Evolutionary conservation across 2,329 filamentous ascomycete genomes (phyloP), one percentile per base, ranked within the genome.

Genomic region (Fusarium continuum): DNA sequence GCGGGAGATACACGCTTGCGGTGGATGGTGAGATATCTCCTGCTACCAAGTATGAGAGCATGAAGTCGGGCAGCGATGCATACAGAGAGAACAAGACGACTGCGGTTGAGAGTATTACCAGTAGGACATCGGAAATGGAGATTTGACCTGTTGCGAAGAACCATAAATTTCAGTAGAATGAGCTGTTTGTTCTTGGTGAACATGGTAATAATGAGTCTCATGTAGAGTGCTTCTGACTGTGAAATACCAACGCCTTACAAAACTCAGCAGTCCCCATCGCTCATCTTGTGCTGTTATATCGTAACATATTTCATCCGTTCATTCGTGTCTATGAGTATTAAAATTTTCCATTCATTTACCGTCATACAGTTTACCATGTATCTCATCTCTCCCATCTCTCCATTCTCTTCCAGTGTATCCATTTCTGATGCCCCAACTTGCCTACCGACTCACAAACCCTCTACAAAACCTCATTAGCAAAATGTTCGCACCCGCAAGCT

Each of bases 391-490:
- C 3, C 16, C 16, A 19, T 16, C 25, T 47, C 5, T n/a, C 31
- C 44, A 39, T 40, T 19, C 46, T 40, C 23, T 38, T 64, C 60
- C 59, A 61, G 6, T 57, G 17, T 23, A 61, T 34, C 46, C 40
- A 51, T 40, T 63, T 63, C 29, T 54, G 11, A 10, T 40, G 25
- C 20, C 39, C 23, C 22, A 26, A 16, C 9, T 40, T 43, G 5
- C 38, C 53, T 8, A 55, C 13, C 0, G 60, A 45, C 22, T 60
- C 48, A 22, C 61, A 64, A 22, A 64, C 49, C 17, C 49, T 50
- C 61, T 63, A 6, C 6, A 16, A 20, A n/a, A 5, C 3, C 6
- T 11, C 16, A 20, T 63, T 10, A 63, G 53, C 6, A 36, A 34
- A 8, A n/a, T 5, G 2, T 3, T 1, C 25, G 19, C 14, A 13